Evolutionary conservation across 177 flowering plant genomes (phyloP).

Genomic region (Vitis hybrid): DNA sequence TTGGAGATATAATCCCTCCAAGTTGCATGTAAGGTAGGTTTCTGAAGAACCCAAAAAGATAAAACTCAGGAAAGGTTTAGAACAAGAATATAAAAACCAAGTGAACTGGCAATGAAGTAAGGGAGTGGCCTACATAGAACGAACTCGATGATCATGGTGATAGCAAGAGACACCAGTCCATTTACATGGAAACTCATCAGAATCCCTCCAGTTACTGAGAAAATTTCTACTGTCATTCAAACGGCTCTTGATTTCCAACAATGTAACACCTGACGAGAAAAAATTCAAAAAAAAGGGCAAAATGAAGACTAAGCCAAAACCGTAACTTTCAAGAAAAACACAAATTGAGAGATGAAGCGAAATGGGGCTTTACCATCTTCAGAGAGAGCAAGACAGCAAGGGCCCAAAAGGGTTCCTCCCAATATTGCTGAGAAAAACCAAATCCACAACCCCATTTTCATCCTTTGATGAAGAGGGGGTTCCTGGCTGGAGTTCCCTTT

Average conservation of each 20-base stretch:
- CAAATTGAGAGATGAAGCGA: neutral
- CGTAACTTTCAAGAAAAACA: neutral
- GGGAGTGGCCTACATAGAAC: constrained; percentile 48
- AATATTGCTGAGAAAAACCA: constrained; percentile 33
- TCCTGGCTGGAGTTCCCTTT: neutral
- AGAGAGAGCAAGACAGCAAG: constrained; percentile 48
- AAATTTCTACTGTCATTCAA: constrained; percentile 59
- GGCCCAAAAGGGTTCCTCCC: constrained; percentile 38
- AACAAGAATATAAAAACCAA: neutral
- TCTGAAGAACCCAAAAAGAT: constrained; percentile 38
- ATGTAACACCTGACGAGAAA: constrained; percentile 44
- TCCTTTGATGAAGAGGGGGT: constrained; percentile 10
- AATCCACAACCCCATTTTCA: constrained; percentile 36
- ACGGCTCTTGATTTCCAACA: constrained; percentile 60
- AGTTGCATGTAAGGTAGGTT: constrained; percentile 85
- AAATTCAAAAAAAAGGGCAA: neutral
- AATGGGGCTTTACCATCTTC: constrained; percentile 56
- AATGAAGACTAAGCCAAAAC: neutral
- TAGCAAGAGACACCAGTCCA: constrained; percentile 85
- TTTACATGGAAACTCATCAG: constrained; percentile 65
- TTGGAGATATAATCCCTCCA: constrained; percentile 79
- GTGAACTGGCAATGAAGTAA: neutral
- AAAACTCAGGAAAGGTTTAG: neutral
- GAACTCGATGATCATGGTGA: constrained; percentile 47
- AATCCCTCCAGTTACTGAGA: constrained; percentile 61